These are phyloP conservation scores for Phialemonium atrogriseum DNA, from an alignment of 2,329 filamentous ascomycete genomes.

Conservation along the genomic window DNA sequence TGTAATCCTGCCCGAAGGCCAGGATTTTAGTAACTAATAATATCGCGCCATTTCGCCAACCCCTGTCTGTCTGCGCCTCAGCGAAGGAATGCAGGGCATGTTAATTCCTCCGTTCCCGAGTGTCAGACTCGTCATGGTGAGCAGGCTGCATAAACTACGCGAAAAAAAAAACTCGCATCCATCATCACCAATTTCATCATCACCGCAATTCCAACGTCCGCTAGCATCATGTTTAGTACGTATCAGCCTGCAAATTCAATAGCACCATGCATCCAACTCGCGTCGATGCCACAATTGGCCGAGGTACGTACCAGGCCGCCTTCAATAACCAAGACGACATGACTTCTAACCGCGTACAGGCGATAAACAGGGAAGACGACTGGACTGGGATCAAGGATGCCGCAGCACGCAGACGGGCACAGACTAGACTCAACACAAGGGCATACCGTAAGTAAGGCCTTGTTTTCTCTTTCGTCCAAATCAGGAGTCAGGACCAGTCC, in stretches of 20 bases:
- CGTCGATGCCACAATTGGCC: constrained; percentile 26
- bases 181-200: too few relatives aligned
- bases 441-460: constrained; percentile 29
- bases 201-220: too few relatives aligned
- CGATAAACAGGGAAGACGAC: constrained; percentile 29
- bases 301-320: constrained; percentile 20
- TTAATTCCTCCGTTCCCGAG: too few relatives aligned
- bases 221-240: too few relatives aligned
- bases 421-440: constrained; percentile 37
- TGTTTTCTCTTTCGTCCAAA: constrained; percentile 1
- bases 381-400: constrained; percentile 37
- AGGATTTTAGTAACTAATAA: constrained; percentile 3
- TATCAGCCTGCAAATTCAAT: constrained; percentile 7
- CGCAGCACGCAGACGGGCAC: constrained; percentile 28
- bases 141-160: too few relatives aligned
- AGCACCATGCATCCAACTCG: constrained; percentile 18
- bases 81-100: too few relatives aligned
- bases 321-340: constrained; percentile 8
- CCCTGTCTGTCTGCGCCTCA: too few relatives aligned
- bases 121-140: too few relatives aligned
- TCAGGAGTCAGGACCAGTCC: too few relatives aligned
- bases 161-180: too few relatives aligned
- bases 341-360: constrained; percentile 23
- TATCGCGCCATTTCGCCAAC: constrained; percentile 4
- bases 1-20: too few relatives aligned